Conservation (phyloP, 2,329 filamentous ascomycete genomes). For the Alternaria panax region DNA sequence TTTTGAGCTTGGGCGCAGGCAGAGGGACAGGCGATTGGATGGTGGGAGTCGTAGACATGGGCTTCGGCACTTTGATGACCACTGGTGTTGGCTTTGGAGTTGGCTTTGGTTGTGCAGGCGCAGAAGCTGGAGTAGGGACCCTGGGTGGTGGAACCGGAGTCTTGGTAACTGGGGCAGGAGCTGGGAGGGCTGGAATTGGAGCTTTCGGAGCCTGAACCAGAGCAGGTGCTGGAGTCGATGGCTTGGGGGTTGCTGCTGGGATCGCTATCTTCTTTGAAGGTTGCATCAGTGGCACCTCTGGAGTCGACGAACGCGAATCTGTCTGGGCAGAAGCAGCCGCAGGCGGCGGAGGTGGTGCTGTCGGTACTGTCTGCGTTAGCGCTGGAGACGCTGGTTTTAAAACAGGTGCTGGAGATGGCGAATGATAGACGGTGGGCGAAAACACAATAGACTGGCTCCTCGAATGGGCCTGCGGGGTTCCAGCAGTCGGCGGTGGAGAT, state of each 20-base stretch:
- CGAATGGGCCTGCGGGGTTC: slow-evolving; percentile 13
- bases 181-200: not conserved
- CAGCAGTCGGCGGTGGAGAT: slow-evolving; percentile 23
- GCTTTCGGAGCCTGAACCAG: not conserved
- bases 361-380: not conserved
- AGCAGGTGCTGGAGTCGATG: slow-evolving; percentile 11
- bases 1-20: slow-evolving; percentile 37
- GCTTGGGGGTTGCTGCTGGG: slow-evolving; percentile 25
- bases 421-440: slow-evolving; percentile 26
- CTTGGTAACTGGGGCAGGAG: not conserved
- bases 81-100: slow-evolving; percentile 17
- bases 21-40: slow-evolving; percentile 36
- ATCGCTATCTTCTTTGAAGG: slow-evolving; percentile 27
- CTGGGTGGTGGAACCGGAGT: slow-evolving; percentile 11
- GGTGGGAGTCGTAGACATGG: slow-evolving; percentile 28
- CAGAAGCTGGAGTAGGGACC: slow-evolving; percentile 14
- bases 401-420: slow-evolving; percentile 23
- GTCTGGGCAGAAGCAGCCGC: slow-evolving; percentile 14
- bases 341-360: not conserved
- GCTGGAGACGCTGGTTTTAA: slow-evolving; percentile 28
- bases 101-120: slow-evolving; percentile 14
- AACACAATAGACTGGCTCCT: slow-evolving; percentile 23
- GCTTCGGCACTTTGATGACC: slow-evolving; percentile 25
- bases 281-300: slow-evolving; percentile 25
- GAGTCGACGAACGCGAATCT: slow-evolving; percentile 27